phyloP scores from a whole-genome alignment of 257 asterid genomes.

The Fraxinus excelsior region DNA sequence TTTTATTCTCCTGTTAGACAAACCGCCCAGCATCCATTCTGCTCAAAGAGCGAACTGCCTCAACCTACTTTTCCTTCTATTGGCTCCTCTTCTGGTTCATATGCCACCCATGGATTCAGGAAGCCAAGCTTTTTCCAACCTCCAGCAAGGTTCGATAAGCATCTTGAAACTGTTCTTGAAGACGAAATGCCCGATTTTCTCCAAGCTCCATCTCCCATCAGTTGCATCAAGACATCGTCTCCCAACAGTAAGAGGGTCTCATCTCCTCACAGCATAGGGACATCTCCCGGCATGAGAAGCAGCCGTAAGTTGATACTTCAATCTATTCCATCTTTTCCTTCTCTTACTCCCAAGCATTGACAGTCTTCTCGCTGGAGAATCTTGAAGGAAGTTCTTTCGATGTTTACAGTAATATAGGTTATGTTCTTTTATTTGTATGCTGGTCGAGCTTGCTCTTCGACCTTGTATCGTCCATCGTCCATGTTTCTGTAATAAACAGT shows the following conservation, averaged over 20 bases:
- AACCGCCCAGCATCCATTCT: slow-evolving; percentile 46
- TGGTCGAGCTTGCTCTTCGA: slow-evolving; percentile 1
- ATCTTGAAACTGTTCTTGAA: slow-evolving; percentile 50
- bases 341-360: slow-evolving; percentile 52
- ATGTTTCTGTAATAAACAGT: slow-evolving; percentile 32
- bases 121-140: slow-evolving; percentile 51
- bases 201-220: slow-evolving; percentile 55
- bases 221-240: slow-evolving; percentile 61
- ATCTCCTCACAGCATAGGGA: slow-evolving; percentile 47
- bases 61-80: slow-evolving; percentile 49
- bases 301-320: slow-evolving; percentile 70
- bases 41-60: slow-evolving; percentile 67
- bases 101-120: slow-evolving; percentile 38
- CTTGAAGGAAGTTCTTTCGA: slow-evolving; percentile 13
- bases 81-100: slow-evolving; percentile 49
- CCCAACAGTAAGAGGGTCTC: slow-evolving; percentile 86
- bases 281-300: slow-evolving; percentile 48
- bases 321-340: slow-evolving; percentile 73
- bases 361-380: slow-evolving; percentile 21
- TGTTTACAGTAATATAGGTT: slow-evolving; percentile 33
- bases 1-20: slow-evolving; percentile 43
- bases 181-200: slow-evolving; percentile 79
- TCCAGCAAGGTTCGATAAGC: slow-evolving; percentile 59
- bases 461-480: slow-evolving; percentile 32
- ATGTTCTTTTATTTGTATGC: slow-evolving; percentile 23